Evolutionary conservation across 768 basidiomycete species (phyloP).

Genomic region (Collybia sp.): DNA sequence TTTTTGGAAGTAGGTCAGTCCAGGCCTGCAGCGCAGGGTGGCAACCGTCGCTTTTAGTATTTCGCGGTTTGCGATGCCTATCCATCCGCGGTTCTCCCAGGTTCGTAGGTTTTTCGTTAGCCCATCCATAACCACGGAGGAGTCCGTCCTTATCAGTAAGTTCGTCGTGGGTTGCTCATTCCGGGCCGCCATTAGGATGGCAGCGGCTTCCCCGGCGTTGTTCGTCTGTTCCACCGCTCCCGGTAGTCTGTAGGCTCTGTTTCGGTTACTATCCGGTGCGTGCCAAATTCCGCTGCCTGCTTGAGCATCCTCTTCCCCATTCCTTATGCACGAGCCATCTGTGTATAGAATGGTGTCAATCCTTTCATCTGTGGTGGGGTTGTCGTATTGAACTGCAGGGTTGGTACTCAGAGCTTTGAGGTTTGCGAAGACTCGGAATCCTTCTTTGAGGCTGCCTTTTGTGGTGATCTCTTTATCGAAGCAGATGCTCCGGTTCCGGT

Average conservation of each 20-base stretch:
- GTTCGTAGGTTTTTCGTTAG: slow-evolving; percentile 3
- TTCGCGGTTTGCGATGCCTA: background rate
- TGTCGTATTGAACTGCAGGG: too few relatives aligned
- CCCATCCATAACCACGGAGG: slow-evolving; percentile 9
- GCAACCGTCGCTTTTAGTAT: background rate
- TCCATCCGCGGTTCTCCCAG: slow-evolving; percentile 11
- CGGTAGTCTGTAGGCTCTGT: slow-evolving; percentile 9
- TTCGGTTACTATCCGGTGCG: slow-evolving; percentile 1
- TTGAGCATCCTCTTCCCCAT: background rate
- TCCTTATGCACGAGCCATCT: slow-evolving; percentile 6
- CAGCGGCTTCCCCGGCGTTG: slow-evolving; percentile 12
- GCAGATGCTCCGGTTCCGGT: too few relatives aligned
- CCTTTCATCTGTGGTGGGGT: background rate
- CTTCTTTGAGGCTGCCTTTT: background rate
- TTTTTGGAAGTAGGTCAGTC: too few relatives aligned
- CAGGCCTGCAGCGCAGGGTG: background rate
- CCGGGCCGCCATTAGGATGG: slow-evolving; percentile 8
- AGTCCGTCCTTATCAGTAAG: slow-evolving; percentile 10
- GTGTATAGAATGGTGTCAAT: slow-evolving; percentile 1
- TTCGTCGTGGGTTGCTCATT: background rate
- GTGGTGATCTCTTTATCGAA: too few relatives aligned
- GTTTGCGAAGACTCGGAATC: background rate
- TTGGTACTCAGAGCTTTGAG: background rate
- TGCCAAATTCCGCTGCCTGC: slow-evolving; percentile 15
- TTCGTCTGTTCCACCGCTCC: slow-evolving; percentile 7